These are phyloP conservation scores for Alternaria arborescens DNA, from an alignment of 2,329 filamentous ascomycete genomes.

Conservation along the genomic window DNA sequence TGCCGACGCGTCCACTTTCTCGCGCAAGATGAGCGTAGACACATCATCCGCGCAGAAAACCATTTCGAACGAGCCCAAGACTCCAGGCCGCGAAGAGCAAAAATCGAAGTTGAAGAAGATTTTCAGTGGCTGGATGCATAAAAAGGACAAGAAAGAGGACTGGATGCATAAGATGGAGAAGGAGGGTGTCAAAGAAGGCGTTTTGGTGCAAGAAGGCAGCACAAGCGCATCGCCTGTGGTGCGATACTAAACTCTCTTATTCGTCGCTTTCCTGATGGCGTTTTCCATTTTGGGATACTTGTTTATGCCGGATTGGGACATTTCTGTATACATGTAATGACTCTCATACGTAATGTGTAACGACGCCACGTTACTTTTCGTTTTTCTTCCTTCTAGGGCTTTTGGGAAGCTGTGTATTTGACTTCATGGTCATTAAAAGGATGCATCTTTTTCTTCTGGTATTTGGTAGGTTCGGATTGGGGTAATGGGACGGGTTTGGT, in stretches of 20 bases:
- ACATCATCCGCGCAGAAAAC: constrained; percentile 12
- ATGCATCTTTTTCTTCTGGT: background rate
- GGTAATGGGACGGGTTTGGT: background rate
- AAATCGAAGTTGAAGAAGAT: constrained; percentile 47
- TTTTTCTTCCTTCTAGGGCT: constrained; percentile 1
- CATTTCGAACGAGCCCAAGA: constrained; percentile 27
- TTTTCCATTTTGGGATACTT: background rate
- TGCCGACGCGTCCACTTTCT: constrained; percentile 42
- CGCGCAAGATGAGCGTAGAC: constrained; percentile 46
- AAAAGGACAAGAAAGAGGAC: constrained; percentile 50
- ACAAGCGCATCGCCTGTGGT: constrained; percentile 41
- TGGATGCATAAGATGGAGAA: constrained; percentile 56
- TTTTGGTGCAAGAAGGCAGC: constrained; percentile 45
- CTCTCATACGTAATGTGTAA: constrained; percentile 30
- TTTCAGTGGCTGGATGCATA: constrained; percentile 47
- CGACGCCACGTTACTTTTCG: constrained; percentile 5
- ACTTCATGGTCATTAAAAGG: constrained; percentile 1
- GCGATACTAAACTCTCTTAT: constrained; percentile 36
- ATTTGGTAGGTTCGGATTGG: background rate
- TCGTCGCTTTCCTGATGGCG: background rate
- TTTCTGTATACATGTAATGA: constrained; percentile 15
- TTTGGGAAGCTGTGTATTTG: constrained; percentile 7
- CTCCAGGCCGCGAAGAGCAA: constrained; percentile 36
- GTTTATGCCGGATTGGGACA: background rate
- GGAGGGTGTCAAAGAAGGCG: constrained; percentile 52